Evolutionary conservation across 495 filamentous ascomycete species (phyloP).

Genomic region (Penicillium pulvis): DNA sequence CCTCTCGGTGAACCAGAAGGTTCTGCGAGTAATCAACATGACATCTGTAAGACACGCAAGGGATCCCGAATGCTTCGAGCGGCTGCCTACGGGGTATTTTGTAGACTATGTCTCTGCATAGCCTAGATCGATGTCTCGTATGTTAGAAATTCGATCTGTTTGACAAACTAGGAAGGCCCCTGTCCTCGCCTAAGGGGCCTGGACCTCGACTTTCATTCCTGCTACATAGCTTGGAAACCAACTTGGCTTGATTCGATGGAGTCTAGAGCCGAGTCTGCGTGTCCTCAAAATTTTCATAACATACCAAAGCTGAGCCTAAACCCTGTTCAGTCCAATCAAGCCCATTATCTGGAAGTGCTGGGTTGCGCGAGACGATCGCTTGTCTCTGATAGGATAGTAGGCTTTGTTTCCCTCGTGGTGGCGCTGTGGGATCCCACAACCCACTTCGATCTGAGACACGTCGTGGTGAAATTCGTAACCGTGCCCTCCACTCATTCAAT

Average conservation of each 20-base stretch:
- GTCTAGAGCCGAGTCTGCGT: background rate
- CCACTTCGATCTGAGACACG: slow-evolving; percentile 10
- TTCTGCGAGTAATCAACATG: slow-evolving; percentile 9
- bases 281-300: background rate
- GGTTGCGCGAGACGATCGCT: slow-evolving; percentile 1
- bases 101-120: background rate
- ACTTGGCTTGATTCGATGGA: slow-evolving; percentile 4
- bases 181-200: background rate
- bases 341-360: background rate
- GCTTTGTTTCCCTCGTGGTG: slow-evolving; percentile 6
- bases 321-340: slow-evolving; percentile 3
- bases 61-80: slow-evolving; percentile 7
- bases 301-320: slow-evolving; percentile 6
- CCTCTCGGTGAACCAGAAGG: background rate
- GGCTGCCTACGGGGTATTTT: slow-evolving; percentile 6
- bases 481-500: background rate
- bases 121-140: background rate
- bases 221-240: background rate
- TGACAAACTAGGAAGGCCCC: background rate
- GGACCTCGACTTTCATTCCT: background rate
- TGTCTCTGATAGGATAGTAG: slow-evolving; percentile 10
- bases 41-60: slow-evolving; percentile 11
- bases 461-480: slow-evolving; percentile 12
- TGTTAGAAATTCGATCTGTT: background rate
- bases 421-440: slow-evolving; percentile 11